Percentiles rank a stretch among this genome's conserved stretches.
These are phyloP conservation scores for Cladosporium austrohemisphaericum DNA, from an alignment of 2,329 filamentous ascomycete genomes.

Conservation along the genomic window DNA sequence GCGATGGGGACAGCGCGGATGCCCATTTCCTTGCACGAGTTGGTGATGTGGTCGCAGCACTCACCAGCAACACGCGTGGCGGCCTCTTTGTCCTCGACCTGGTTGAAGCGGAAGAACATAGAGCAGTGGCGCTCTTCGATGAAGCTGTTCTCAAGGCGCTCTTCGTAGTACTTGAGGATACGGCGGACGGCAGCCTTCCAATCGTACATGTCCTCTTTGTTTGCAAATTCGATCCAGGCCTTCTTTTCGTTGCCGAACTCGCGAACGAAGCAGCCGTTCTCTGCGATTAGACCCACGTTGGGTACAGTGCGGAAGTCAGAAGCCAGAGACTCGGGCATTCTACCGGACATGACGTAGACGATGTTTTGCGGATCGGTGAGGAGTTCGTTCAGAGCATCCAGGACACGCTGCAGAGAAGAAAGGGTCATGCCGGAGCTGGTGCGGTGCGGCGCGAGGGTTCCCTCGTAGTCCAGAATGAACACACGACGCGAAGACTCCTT, in stretches of 20 bases:
- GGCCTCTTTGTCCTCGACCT: slow-evolving; percentile 69
- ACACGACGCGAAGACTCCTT: slow-evolving; percentile 63
- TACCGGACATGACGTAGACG: slow-evolving; percentile 91
- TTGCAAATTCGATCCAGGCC: slow-evolving; percentile 74
- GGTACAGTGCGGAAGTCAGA: slow-evolving; percentile 79
- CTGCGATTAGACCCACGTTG: slow-evolving; percentile 82
- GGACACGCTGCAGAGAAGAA: slow-evolving; percentile 78
- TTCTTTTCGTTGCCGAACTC: slow-evolving; percentile 51
- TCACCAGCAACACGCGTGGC: slow-evolving; percentile 80
- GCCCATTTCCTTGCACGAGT: slow-evolving; percentile 77
- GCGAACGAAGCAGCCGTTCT: slow-evolving; percentile 89
- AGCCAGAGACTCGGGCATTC: slow-evolving; percentile 82
- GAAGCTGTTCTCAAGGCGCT: slow-evolving; percentile 81
- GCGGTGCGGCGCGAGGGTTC: slow-evolving; percentile 83
- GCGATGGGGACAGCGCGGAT: slow-evolving; percentile 78
- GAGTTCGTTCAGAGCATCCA: slow-evolving; percentile 78
- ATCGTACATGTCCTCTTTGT: slow-evolving; percentile 62
- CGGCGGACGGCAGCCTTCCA: slow-evolving; percentile 83
- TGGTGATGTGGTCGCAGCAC: slow-evolving; percentile 92
- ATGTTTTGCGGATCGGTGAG: slow-evolving; percentile 75
- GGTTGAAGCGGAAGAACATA: slow-evolving; percentile 84
- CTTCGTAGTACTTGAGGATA: slow-evolving; percentile 84
- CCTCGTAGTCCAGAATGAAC: slow-evolving; percentile 91
- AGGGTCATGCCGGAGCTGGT: slow-evolving; percentile 80
- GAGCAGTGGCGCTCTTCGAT: slow-evolving; percentile 91